A percentile compares a stretch with the other conserved stretches of the same genome.
phyloP scores from a whole-genome alignment of 2,329 filamentous ascomycete species.

The Fusarium circinatum region DNA sequence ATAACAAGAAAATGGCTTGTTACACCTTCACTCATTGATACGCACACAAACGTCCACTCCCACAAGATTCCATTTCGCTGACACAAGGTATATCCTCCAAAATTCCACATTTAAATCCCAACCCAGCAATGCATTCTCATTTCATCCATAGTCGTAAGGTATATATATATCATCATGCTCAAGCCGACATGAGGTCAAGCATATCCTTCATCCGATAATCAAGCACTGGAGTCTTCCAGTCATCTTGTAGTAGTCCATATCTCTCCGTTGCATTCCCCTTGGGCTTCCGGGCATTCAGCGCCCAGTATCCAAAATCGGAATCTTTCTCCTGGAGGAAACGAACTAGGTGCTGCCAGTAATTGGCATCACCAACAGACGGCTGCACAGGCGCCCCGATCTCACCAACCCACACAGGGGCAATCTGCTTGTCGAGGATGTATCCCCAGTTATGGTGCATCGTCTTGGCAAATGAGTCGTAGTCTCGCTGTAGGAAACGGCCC shows the following conservation, averaged over 20 bases:
- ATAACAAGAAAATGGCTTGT: neutral
- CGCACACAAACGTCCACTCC: neutral
- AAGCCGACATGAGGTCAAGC: constrained; percentile 60
- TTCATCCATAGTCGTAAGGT: constrained; percentile 10
- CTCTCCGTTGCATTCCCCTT: constrained; percentile 65
- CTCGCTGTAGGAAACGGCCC: constrained; percentile 68
- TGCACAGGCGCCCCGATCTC: constrained; percentile 70
- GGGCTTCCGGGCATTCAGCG: constrained; percentile 73
- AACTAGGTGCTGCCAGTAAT: constrained; percentile 74
- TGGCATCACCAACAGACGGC: constrained; percentile 65
- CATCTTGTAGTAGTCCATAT: constrained; percentile 70
- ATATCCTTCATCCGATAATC: constrained; percentile 73
- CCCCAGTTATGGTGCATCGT: constrained; percentile 74
- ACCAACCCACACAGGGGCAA: constrained; percentile 72
- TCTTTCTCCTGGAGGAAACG: constrained; percentile 66
- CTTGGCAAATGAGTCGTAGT: constrained; percentile 69
- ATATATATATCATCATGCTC: neutral
- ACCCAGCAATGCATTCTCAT: constrained; percentile 1
- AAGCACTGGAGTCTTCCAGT: constrained; percentile 70
- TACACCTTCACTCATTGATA: neutral
- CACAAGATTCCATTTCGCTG: neutral
- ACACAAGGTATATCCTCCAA: constrained; percentile 30
- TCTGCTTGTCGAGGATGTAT: constrained; percentile 62
- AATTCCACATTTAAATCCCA: neutral
- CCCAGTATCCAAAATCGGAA: constrained; percentile 77